phyloP scores from a whole-genome alignment of 139 green algal species.

The Coccomyxa sp. region DNA sequence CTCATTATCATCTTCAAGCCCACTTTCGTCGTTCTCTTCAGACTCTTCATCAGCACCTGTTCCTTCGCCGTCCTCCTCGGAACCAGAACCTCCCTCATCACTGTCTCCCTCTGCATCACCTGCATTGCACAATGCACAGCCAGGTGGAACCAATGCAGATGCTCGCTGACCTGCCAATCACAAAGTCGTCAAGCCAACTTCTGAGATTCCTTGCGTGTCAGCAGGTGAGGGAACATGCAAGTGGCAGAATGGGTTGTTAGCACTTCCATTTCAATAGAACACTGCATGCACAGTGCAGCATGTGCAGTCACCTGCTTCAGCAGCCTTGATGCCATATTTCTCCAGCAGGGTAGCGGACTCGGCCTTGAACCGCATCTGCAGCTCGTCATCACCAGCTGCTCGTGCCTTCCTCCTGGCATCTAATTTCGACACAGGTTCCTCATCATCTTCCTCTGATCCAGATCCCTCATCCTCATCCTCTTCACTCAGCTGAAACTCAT shows the following conservation, averaged over 20 bases:
- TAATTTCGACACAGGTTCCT: constrained; percentile 25
- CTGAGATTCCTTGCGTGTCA: too few relatives aligned
- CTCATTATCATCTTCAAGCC: neutral
- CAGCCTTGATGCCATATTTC: constrained; percentile 25
- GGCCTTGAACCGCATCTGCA: constrained; percentile 54
- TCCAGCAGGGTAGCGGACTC: constrained; percentile 34
- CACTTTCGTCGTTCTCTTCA: neutral
- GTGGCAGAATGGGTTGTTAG: too few relatives aligned
- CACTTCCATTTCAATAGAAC: too few relatives aligned
- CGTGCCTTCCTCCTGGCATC: constrained; percentile 22
- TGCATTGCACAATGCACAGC: neutral
- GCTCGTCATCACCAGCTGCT: constrained; percentile 64
- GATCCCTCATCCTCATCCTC: constrained; percentile 17
- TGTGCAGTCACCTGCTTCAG: neutral
- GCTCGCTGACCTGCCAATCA: too few relatives aligned
- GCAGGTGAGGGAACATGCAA: too few relatives aligned
- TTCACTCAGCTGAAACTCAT: constrained; percentile 29
- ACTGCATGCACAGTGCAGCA: too few relatives aligned
- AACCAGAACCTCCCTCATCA: constrained; percentile 2
- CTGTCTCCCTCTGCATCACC: neutral
- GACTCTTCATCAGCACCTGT: neutral
- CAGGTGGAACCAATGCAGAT: too few relatives aligned
- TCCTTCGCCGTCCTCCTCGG: neutral
- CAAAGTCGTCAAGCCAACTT: too few relatives aligned
- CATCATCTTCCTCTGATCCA: constrained; percentile 34